Percentiles rank a stretch among this genome's conserved stretches.
Conservation (phyloP, 202 grass and related monocot genomes). For the Digitaria exilis region DNA sequence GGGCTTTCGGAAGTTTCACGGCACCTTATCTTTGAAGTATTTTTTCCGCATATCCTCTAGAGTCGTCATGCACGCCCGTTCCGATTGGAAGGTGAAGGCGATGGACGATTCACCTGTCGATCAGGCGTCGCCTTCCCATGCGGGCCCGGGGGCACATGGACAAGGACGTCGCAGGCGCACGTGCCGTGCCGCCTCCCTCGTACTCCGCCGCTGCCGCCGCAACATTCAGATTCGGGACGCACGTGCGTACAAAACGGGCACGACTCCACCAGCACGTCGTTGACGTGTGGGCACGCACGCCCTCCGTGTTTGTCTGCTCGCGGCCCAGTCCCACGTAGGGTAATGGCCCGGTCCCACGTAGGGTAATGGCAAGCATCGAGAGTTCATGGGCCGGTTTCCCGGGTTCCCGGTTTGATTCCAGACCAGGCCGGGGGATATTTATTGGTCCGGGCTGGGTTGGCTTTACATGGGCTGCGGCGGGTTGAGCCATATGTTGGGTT, state of each 20-base stretch:
- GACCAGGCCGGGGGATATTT: no score
- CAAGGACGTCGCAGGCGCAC: slow-evolving; percentile 19
- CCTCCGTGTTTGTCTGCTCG: not conserved
- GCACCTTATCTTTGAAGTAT: not conserved
- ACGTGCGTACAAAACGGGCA: slow-evolving; percentile 20
- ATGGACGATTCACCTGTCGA: no score
- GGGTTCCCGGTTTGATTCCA: no score
- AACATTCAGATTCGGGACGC: slow-evolving; percentile 47
- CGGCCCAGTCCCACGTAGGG: not conserved
- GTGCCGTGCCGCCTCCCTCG: slow-evolving; percentile 52
- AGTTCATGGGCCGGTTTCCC: no score
- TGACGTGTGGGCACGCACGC: slow-evolving; percentile 28
- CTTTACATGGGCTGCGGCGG: no score
- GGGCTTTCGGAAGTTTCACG: not conserved
- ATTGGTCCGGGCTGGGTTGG: no score
- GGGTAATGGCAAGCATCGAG: not conserved
- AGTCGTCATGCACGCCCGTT: not conserved
- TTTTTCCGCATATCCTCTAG: not conserved
- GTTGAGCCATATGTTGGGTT: no score
- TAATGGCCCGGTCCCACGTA: no score
- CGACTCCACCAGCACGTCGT: slow-evolving; percentile 6
- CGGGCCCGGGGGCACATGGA: slow-evolving; percentile 31
- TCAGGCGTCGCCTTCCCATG: no score
- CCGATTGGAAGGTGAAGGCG: no score
- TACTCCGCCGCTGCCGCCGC: slow-evolving; percentile 17